phyloP scores from a whole-genome alignment of 2,329 filamentous ascomycete genomes.

The Cadophora sp. region DNA sequence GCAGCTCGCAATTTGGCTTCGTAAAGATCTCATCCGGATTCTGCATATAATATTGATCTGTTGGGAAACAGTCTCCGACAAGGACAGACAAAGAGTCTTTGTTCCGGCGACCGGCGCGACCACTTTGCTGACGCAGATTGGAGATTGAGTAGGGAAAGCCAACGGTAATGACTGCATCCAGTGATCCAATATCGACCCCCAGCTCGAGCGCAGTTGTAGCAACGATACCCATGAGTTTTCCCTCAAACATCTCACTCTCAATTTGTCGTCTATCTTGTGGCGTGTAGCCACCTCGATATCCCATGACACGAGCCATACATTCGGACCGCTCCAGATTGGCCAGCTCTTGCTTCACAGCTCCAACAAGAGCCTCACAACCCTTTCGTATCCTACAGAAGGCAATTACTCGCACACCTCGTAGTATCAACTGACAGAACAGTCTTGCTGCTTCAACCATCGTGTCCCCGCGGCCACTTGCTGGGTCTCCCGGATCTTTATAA shows the following conservation, averaged over 20 bases:
- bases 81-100: conserved; percentile 92
- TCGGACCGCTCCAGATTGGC: conserved; percentile 75
- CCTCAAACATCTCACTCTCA: conserved; percentile 96
- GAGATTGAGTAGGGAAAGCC: conserved; percentile 96
- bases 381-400: conserved; percentile 90
- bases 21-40: conserved; percentile 95
- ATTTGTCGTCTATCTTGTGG: conserved; percentile 87
- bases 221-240: conserved; percentile 89
- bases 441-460: conserved; percentile 85
- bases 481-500: conserved; percentile 86
- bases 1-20: conserved; percentile 85
- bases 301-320: conserved; percentile 84
- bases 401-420: conserved; percentile 89
- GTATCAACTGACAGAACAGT: conserved; percentile 86
- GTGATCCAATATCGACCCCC: conserved; percentile 91
- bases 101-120: conserved; percentile 88
- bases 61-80: conserved; percentile 86
- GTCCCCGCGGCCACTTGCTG: conserved; percentile 84
- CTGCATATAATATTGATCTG: conserved; percentile 96
- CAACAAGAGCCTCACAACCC: conserved; percentile 84
- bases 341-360: conserved; percentile 80
- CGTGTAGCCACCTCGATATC: conserved; percentile 94
- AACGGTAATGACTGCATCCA: conserved; percentile 93
- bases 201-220: conserved; percentile 93
- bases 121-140: conserved; percentile 93